phyloP scores from a whole-genome alignment of 2,329 filamentous ascomycete genomes.

The Aureobasidium lini region DNA sequence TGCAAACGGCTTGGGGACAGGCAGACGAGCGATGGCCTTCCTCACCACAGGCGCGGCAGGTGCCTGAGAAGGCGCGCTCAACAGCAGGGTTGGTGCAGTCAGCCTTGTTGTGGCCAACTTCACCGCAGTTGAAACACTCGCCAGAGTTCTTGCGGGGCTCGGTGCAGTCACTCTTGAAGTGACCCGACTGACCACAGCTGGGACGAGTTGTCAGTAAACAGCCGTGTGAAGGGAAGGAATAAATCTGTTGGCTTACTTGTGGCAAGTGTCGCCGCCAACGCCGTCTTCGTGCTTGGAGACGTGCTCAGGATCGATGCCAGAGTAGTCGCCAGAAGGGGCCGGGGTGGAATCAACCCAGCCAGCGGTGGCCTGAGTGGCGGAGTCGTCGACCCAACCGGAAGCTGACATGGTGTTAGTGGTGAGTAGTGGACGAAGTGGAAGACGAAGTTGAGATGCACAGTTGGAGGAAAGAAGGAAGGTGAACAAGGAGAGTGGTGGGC shows the following conservation, averaged over 20 bases:
- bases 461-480: background rate
- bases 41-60: constrained; percentile 51
- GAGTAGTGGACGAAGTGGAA: background rate
- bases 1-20: constrained; percentile 59
- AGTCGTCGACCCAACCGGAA: background rate
- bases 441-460: background rate
- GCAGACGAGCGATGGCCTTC: constrained; percentile 52
- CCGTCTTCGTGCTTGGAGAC: constrained; percentile 16
- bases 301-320: background rate
- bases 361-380: background rate
- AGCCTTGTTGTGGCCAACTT: constrained; percentile 53
- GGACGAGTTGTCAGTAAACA: constrained; percentile 22
- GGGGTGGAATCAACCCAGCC: background rate
- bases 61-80: constrained; percentile 46
- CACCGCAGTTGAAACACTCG: constrained; percentile 54
- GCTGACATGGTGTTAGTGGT: constrained; percentile 6
- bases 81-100: constrained; percentile 54
- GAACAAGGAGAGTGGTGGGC: background rate
- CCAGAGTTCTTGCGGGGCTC: constrained; percentile 43
- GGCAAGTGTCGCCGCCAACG: constrained; percentile 26
- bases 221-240: background rate
- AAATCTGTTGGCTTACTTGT: constrained; percentile 29
- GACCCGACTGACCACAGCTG: constrained; percentile 36
- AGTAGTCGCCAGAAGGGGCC: background rate
- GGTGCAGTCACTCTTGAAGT: constrained; percentile 28